Evolutionary conservation across 139 green algal genomes (phyloP).

Genomic region (Coelastrella sp.): DNA sequence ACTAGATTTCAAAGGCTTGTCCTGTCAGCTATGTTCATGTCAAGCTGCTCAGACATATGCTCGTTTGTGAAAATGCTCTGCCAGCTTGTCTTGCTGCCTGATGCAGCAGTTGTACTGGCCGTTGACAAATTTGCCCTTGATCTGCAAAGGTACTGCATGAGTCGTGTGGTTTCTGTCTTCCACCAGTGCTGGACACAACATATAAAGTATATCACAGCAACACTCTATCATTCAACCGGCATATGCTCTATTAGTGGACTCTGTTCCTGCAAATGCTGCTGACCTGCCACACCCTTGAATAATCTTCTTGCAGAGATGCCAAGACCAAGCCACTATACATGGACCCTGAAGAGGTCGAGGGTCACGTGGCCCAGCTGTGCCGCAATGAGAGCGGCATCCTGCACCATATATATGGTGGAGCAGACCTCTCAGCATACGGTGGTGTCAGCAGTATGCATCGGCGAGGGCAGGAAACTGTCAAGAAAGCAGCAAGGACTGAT

Average conservation of each 20-base stretch:
- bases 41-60: too few relatives aligned
- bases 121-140: too few relatives aligned
- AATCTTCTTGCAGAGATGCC: slow-evolving; percentile 42
- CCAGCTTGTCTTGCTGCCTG: not conserved
- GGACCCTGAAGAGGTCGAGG: slow-evolving; percentile 79
- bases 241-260: too few relatives aligned
- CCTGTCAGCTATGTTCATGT: too few relatives aligned
- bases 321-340: slow-evolving; percentile 73
- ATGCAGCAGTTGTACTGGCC: too few relatives aligned
- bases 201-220: too few relatives aligned
- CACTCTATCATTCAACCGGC: too few relatives aligned
- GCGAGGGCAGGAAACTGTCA: slow-evolving; percentile 17
- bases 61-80: not conserved
- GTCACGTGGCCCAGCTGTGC: slow-evolving; percentile 85
- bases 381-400: slow-evolving; percentile 74
- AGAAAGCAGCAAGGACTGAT: not conserved
- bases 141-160: too few relatives aligned
- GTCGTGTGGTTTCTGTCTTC: too few relatives aligned
- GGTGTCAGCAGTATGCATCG: slow-evolving; percentile 1
- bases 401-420: slow-evolving; percentile 69
- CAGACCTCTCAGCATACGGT: not conserved
- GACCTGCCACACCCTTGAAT: too few relatives aligned
- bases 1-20: not conserved
- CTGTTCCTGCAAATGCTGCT: too few relatives aligned
- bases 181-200: too few relatives aligned